phyloP scores from a whole-genome alignment of 208 protist species.

The Herpetomonas tarakana region DNA sequence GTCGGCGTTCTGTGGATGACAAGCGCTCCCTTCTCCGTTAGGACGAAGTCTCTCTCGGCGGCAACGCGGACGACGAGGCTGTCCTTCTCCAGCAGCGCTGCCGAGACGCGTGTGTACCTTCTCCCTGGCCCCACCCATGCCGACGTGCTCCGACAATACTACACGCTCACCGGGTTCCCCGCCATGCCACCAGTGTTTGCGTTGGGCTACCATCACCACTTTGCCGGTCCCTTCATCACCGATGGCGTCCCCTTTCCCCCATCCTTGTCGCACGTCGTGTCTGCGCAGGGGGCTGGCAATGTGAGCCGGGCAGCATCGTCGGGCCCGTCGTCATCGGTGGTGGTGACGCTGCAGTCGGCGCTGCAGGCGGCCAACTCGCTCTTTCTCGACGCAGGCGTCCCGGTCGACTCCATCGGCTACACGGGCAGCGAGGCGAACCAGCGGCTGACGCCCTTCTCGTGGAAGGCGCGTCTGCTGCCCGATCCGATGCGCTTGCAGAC shows the following conservation, averaged over 20 bases:
- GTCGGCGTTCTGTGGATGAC: slow-evolving; percentile 37
- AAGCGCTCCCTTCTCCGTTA: slow-evolving; percentile 11
- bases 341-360: not conserved
- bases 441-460: slow-evolving; percentile 39
- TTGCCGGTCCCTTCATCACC: slow-evolving; percentile 6
- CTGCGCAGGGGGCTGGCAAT: not conserved
- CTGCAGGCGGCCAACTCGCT: slow-evolving; percentile 16
- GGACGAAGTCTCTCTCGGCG: not conserved
- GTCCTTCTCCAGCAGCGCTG: slow-evolving; percentile 86
- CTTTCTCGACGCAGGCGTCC: slow-evolving; percentile 21
- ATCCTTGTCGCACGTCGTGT: no score
- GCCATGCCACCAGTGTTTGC: slow-evolving; percentile 92
- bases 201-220: slow-evolving; percentile 95
- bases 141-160: slow-evolving; percentile 91
- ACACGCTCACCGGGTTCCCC: slow-evolving; percentile 91
- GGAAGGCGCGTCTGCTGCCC: slow-evolving; percentile 77
- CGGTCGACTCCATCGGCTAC: slow-evolving; percentile 40
- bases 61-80: slow-evolving; percentile 2
- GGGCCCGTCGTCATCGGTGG: no score
- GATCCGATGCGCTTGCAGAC: slow-evolving; percentile 86
- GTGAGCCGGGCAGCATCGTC: not conserved
- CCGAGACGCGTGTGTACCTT: slow-evolving; percentile 93
- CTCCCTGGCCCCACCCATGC: slow-evolving; percentile 83
- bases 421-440: slow-evolving; percentile 14
- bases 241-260: no score